Base-by-base conservation (phyloP, 2,329 filamentous ascomycete species). In the Penicillium rolfsii region DNA sequence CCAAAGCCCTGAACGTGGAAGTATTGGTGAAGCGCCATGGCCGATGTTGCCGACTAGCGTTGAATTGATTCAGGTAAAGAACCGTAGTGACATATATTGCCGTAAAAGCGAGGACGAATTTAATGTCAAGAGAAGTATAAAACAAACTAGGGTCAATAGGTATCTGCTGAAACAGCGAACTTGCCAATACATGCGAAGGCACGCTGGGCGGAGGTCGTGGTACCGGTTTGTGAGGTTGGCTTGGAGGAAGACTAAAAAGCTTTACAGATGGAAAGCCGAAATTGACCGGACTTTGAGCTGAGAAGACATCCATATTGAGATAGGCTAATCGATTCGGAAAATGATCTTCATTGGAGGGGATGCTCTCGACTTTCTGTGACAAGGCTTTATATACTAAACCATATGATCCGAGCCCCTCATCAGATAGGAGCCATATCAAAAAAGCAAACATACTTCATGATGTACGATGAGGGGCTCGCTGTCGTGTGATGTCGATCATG, bases 21-120 rank as follows among this genome's bases (percentile, higher is more conserved):
- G 33, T 59, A 28, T 35, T 61, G 48, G 41, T 62, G 30, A 64
- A 58, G 19, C 35, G 48, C 64, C 64, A 65, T 50, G 64, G 61
- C 50, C 36, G 58, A 30, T 50, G 52, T 14, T 60, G 50, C 4
- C 64, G 53, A 19, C 50, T n/a, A 19, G 46, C 55, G 45, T 65
- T 65, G 36, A 60, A 59, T 46, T 53, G 38, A 38, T 64, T 65
- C 55, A 64, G 45, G 24, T 60, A 54, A 19, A 62, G 30, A 3
- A 64, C 64, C 0, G 45, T 45, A 5, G 57, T 55, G 12, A 64
- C 55, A 41, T 65, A 65, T 14, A 55, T 28, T 7, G 36, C 46
- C 5, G 49, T 52, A 14, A 65, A 65, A 7, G 61, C 60, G 30
- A 65, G 28, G 38, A 58, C 57, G 16, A 60, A 56, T 7, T 50